A percentile compares a stretch with the other conserved stretches of the same genome.
Evolutionary conservation across 2,329 filamentous ascomycete species (phyloP).

Genomic region (Sporothrix mexicana): DNA sequence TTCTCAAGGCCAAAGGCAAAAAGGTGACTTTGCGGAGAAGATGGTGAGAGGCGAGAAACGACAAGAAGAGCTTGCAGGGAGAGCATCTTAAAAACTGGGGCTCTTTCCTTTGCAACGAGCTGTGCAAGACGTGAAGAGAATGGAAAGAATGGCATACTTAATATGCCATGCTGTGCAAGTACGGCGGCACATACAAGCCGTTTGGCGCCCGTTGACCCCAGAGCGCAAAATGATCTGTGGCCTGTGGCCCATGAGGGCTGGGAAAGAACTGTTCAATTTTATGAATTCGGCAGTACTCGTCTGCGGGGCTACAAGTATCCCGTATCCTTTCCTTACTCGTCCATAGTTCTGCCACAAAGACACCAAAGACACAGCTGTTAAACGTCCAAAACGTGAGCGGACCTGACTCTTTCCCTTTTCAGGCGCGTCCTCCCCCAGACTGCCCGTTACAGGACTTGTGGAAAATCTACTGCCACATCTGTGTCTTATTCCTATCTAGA

Average conservation of each 20-base stretch:
- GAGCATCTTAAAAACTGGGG: slow-evolving; percentile 18
- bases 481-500: not conserved
- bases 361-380: not conserved
- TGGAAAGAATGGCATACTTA: not conserved
- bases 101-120: too few species aligned
- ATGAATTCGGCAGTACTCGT: slow-evolving; percentile 10
- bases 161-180: not conserved
- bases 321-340: too few species aligned
- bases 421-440: not conserved
- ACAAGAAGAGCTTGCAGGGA: slow-evolving; percentile 19
- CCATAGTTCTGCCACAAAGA: not conserved
- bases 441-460: not conserved
- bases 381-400: not conserved
- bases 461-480: not conserved
- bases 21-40: slow-evolving; percentile 7
- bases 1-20: not conserved
- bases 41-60: too few species aligned
- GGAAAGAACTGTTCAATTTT: too few species aligned
- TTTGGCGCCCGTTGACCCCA: not conserved
- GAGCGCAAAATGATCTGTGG: not conserved
- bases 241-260: not conserved
- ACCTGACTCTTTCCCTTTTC: slow-evolving; percentile 27
- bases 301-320: not conserved
- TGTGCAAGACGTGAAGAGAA: not conserved
- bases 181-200: slow-evolving; percentile 15